Evolutionary conservation across 1,284 basidiomycete species (phyloP), one percentile per base, ranked within the genome.

Genomic region (Puccinia brachypodii): DNA sequence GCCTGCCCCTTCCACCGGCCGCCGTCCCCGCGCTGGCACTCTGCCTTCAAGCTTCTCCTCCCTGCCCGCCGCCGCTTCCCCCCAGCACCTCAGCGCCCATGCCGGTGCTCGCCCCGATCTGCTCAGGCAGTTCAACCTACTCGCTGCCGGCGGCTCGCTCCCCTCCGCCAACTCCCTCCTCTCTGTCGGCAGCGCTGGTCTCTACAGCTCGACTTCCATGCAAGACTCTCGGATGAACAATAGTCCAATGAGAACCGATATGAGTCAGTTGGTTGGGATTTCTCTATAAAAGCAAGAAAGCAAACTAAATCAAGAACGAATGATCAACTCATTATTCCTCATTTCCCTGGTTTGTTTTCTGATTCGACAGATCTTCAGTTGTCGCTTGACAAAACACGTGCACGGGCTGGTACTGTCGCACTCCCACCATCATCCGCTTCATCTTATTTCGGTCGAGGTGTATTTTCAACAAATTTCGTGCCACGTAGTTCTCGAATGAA

Each of bases 21-120:
- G 82, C 22, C 64, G 82, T 16, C 76, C 82, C 4, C 19, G 82
- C 7, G 82, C 82, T 31, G 82, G 82, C 44, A 83, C 82, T 8
- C 50, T 83, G 25, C 82, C 82, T 7, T 83, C 78, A n/a, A 82
- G 47, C 47, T 75, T 83, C 44, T 36, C 9, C 53, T 13, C 68
- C 6, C 66, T 69, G 33, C 19, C n/a, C 68, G 7, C 33, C 56
- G n/a, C 50, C 22, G 19, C 25, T 28, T 56, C 38, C 16, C 33
- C 50, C 69, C 42, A 36, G 8, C 22, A 56, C 38, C 56, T 42
- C 66, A 22, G 3, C n/a, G 28, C 38, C 36, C 40, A 40, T 40
- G n/a, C n/a, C n/a, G n/a, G n/a, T n/a, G n/a, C 42, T 25, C 9
- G 31, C 25, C 28, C 66, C 11, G 76, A 79, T 19, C 50, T 79